These are phyloP conservation scores for Venturia asperata DNA, from an alignment of 2,329 filamentous ascomycete species.

Conservation along the genomic window DNA sequence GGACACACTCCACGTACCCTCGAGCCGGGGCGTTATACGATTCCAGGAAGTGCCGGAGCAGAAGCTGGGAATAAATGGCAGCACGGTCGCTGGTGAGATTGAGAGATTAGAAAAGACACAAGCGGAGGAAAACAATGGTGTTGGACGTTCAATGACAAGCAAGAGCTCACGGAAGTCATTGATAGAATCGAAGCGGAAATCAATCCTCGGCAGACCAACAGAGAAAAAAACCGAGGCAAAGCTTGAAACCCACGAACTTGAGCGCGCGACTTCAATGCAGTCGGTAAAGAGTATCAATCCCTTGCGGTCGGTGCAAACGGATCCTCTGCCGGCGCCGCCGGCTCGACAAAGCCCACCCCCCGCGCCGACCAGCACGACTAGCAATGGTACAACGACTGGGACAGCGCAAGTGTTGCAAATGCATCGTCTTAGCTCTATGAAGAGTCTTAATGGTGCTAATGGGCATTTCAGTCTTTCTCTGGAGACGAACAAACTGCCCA, in stretches of 20 bases:
- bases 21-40: conserved; percentile 62
- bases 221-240: background rate
- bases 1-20: conserved; percentile 59
- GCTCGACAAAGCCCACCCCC: conserved; percentile 10
- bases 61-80: conserved; percentile 63
- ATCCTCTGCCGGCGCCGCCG: background rate
- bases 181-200: conserved; percentile 16
- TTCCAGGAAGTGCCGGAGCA: conserved; percentile 66
- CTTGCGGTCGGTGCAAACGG: background rate
- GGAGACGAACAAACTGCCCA: background rate
- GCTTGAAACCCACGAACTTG: background rate
- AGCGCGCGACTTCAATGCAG: conserved; percentile 9
- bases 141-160: conserved; percentile 16
- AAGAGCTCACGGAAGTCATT: conserved; percentile 14
- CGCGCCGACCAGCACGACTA: background rate
- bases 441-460: background rate
- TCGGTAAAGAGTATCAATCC: background rate
- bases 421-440: conserved; percentile 4
- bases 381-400: background rate
- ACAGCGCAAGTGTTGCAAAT: background rate
- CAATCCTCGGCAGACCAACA: background rate
- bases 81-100: conserved; percentile 61
- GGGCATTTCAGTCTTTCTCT: background rate
- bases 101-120: conserved; percentile 32
- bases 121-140: conserved; percentile 5